Base-by-base conservation (phyloP, 768 basidiomycete genomes). In the Amanita rimosa region DNA sequence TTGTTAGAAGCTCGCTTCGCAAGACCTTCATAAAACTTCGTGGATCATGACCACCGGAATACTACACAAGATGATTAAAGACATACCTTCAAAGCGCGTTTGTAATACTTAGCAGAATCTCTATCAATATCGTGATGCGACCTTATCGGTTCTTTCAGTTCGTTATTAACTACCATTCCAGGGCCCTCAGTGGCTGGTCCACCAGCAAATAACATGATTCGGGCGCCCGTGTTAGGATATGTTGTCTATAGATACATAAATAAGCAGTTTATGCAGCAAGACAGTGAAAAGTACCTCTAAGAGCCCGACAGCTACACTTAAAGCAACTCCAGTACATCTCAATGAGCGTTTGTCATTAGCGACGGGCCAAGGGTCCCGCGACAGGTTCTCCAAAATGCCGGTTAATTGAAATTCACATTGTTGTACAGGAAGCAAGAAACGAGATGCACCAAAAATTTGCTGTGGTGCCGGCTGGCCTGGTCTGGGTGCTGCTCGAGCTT, bases 81-180 rank as follows among this genome's bases (percentile, higher is more conserved):
- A 57, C 71, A 44, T 52, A 94, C 95, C 81, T 98, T 99, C 53
- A 82, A 79, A 11, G 96, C 92, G 39, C 92, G 84, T 69, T 97
- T 98, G 72, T 85, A 98, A 62, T 99, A 93, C 66, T 97, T 98
- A 38, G 85, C 94, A 53, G 81, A 86, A 63, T 99, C 96, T 16
- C 92, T 76, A 59, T 99, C 96, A 58, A 98, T 98, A 60, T 99
- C 96, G 67, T 98, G 95, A 62, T 99, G 96, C 6, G 93, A 96
- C 46, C 96, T 85, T 53, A 99, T 98, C 2, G 94, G 92, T 59
- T 99, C 96, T 67, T 90, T 88, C 49, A 98, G 72, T 67, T 98
- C 95, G 55, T 89, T 89, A 65, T 78, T 85, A 49, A 98, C 96
- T 27, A 97, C 94, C 81, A 93, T 82, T 14, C 96, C 96, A 0